phyloP scores from a whole-genome alignment of 2,329 filamentous ascomycete genomes.

The Colletotrichum falcatum region DNA sequence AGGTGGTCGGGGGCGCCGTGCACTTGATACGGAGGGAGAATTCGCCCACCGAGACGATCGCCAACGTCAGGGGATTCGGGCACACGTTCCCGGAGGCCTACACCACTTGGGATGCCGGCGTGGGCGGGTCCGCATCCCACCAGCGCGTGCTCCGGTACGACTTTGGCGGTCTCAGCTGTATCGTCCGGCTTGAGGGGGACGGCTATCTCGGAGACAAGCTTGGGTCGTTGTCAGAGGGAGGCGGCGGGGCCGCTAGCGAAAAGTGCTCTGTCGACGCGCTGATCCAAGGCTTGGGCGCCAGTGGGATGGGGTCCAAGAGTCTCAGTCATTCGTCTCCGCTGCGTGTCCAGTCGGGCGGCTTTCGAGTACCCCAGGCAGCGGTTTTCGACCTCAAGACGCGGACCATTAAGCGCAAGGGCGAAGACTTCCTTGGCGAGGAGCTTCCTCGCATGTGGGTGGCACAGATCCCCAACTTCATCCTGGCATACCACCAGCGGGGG shows the following conservation, averaged over 20 bases:
- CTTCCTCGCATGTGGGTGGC: conserved; percentile 57
- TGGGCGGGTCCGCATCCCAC: conserved; percentile 68
- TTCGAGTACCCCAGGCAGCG: conserved; percentile 46
- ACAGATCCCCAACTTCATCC: conserved; percentile 54
- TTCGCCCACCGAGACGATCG: conserved; percentile 67
- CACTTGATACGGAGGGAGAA: conserved; percentile 74
- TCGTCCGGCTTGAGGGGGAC: conserved; percentile 70
- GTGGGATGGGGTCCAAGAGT: background rate
- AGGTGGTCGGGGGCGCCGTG: conserved; percentile 66
- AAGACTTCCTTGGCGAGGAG: conserved; percentile 50
- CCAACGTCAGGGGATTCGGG: conserved; percentile 69
- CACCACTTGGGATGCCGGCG: conserved; percentile 70
- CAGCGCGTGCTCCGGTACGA: conserved; percentile 71
- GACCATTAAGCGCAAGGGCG: conserved; percentile 43
- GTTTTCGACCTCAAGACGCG: conserved; percentile 62
- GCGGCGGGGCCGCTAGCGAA: background rate
- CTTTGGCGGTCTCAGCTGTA: conserved; percentile 63
- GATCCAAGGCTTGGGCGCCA: background rate
- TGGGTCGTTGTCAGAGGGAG: no score
- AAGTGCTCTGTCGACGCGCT: background rate
- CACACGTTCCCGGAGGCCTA: conserved; percentile 76
- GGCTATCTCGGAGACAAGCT: conserved; percentile 58
- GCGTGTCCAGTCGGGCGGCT: conserved; percentile 43
- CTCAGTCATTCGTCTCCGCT: background rate
- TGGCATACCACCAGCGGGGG: conserved; percentile 55